phyloP scores from a whole-genome alignment of 2,329 filamentous ascomycete species.

The Davidsoniella australis region DNA sequence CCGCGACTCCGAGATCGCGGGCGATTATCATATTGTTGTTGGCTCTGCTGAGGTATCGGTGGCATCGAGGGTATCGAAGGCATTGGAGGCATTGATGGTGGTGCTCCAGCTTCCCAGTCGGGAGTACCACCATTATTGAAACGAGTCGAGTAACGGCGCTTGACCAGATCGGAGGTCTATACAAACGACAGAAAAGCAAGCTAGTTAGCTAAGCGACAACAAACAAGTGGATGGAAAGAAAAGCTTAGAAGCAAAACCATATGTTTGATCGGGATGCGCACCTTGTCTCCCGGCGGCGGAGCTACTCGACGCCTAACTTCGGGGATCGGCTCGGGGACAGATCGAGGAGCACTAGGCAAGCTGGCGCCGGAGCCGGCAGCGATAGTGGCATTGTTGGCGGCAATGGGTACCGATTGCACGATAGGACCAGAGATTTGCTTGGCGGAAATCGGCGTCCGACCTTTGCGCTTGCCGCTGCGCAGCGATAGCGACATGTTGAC shows the following conservation, averaged over 20 bases:
- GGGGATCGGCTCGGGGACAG: conserved; percentile 13
- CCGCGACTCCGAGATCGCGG: conserved; percentile 9
- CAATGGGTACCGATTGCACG: conserved; percentile 28
- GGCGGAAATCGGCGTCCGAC: conserved; percentile 45
- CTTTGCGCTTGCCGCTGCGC: conserved; percentile 42
- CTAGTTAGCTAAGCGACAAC: neutral
- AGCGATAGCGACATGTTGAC: conserved; percentile 45
- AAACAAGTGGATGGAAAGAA: neutral
- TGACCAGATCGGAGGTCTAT: conserved; percentile 68
- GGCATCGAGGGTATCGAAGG: conserved; percentile 21
- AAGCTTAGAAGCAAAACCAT: too few species aligned
- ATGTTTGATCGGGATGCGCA: conserved; percentile 16
- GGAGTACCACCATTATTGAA: conserved; percentile 57
- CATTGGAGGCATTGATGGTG: conserved; percentile 26
- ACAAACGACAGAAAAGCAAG: conserved; percentile 13
- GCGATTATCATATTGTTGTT: conserved; percentile 5
- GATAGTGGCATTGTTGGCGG: conserved; percentile 15
- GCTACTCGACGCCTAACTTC: conserved; percentile 30
- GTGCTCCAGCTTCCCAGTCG: conserved; percentile 50
- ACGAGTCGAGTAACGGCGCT: conserved; percentile 82
- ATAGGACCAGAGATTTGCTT: conserved; percentile 46
- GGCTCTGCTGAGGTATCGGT: conserved; percentile 4
- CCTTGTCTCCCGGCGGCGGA: conserved; percentile 39
- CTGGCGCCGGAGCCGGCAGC: conserved; percentile 15
- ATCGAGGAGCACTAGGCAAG: conserved; percentile 8